A percentile compares a stretch with the other conserved stretches of the same genome.
Evolutionary conservation across 2,329 filamentous ascomycete genomes (phyloP).

Genomic region (Verticillium longisporum): DNA sequence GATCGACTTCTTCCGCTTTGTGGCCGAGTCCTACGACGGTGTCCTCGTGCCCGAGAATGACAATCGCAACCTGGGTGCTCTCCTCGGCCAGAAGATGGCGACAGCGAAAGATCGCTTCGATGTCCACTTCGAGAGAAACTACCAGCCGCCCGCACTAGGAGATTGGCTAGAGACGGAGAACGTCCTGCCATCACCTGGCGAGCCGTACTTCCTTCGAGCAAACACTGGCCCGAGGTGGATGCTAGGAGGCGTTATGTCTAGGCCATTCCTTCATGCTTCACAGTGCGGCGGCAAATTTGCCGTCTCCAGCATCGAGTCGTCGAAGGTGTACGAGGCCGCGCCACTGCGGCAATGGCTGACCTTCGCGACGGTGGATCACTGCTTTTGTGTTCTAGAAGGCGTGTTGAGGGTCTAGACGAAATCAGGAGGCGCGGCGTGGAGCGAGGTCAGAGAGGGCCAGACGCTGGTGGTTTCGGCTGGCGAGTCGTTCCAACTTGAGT

Average conservation of each 20-base stretch:
- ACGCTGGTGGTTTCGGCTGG: conserved; percentile 40
- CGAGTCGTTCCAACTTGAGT: conserved; percentile 34
- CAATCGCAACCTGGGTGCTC: conserved; percentile 39
- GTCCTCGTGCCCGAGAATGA: conserved; percentile 44
- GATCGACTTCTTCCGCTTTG: conserved; percentile 54
- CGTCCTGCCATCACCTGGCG: conserved; percentile 25
- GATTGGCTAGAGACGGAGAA: conserved; percentile 35
- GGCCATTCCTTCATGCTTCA: conserved; percentile 40
- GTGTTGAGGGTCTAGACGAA: conserved; percentile 31
- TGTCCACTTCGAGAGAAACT: conserved; percentile 43
- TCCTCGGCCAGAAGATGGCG: conserved; percentile 48
- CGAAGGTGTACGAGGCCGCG: conserved; percentile 25
- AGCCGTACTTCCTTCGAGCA: conserved; percentile 43
- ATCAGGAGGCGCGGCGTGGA: conserved; percentile 15
- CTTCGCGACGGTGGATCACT: conserved; percentile 44
- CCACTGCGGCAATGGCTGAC: conserved; percentile 28
- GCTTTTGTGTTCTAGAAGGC: conserved; percentile 41
- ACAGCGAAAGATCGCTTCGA: conserved; percentile 48
- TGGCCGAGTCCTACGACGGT: conserved; percentile 44
- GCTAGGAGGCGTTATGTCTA: conserved; percentile 34
- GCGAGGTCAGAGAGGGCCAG: conserved; percentile 35
- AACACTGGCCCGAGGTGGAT: conserved; percentile 41
- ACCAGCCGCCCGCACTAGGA: conserved; percentile 33
- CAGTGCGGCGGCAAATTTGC: conserved; percentile 42
- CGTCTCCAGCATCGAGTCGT: conserved; percentile 45